These are phyloP conservation scores for Monosporozyma aerobia DNA, from an alignment of 805 yeast genomes.

Conservation along the genomic window DNA sequence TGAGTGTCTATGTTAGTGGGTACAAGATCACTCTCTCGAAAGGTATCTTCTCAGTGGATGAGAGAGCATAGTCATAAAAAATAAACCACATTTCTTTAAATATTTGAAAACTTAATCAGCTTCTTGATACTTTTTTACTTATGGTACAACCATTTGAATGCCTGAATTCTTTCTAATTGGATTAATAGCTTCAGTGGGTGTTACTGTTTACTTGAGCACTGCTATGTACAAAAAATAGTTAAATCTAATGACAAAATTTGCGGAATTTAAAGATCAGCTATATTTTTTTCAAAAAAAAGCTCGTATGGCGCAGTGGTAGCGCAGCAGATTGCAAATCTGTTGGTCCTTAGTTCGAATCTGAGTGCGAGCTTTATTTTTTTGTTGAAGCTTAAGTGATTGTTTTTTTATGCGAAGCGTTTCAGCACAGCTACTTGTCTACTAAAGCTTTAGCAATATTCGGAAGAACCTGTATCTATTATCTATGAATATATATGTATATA, in stretches of 20 bases:
- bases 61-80: too few relatives aligned
- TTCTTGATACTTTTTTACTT: too few relatives aligned
- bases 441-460: too few relatives aligned
- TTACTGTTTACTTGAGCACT: background rate
- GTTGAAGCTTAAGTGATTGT: background rate
- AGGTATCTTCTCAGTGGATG: too few relatives aligned
- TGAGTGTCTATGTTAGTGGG: too few relatives aligned
- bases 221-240: background rate
- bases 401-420: background rate
- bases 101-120: too few relatives aligned
- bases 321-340: conserved; percentile 98
- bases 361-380: conserved; percentile 62
- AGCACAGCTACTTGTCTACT: background rate
- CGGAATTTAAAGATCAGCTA: background rate
- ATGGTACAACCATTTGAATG: too few relatives aligned
- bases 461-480: background rate
- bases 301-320: conserved; percentile 96
- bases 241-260: background rate
- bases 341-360: conserved; percentile 97
- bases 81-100: too few relatives aligned
- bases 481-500: background rate
- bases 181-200: too few relatives aligned
- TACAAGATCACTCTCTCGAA: too few relatives aligned
- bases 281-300: conserved; percentile 23
- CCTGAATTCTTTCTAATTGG: too few relatives aligned